These are phyloP conservation scores for Zizania palustris DNA, from an alignment of 202 grass and related monocot genomes.

Conservation along the genomic window DNA sequence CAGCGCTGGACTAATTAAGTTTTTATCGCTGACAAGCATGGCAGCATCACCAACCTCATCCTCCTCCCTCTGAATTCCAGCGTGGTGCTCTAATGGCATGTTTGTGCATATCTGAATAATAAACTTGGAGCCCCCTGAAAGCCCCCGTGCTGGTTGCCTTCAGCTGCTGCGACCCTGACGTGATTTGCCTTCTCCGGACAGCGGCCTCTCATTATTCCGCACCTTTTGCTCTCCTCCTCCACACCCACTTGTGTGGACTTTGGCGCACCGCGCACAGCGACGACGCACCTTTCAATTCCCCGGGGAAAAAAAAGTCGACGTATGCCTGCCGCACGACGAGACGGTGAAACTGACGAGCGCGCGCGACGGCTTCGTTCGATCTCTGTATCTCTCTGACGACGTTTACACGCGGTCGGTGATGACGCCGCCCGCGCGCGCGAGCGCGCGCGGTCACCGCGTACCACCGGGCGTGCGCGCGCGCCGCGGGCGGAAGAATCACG, in stretches of 20 bases:
- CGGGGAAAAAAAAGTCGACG: neutral
- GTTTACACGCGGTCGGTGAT: neutral
- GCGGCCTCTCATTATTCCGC: slow-evolving; percentile 5
- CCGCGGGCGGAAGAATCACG: no score
- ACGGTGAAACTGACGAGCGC: neutral
- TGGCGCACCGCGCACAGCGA: slow-evolving; percentile 22
- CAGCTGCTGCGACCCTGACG: slow-evolving; percentile 8
- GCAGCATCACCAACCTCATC: slow-evolving; percentile 12
- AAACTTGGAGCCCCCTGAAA: neutral
- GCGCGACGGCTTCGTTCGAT: neutral
- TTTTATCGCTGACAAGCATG: neutral
- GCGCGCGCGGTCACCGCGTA: neutral
- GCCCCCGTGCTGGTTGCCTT: neutral
- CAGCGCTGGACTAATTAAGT: neutral
- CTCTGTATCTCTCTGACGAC: slow-evolving; percentile 35
- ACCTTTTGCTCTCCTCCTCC: slow-evolving; percentile 17
- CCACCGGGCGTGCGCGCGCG: no score
- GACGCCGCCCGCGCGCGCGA: neutral
- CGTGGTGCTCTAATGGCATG: slow-evolving; percentile 28
- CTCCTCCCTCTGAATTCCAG: slow-evolving; percentile 35
- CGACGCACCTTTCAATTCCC: slow-evolving; percentile 26
- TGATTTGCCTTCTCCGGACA: slow-evolving; percentile 27
- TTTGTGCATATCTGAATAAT: neutral
- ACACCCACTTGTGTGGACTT: neutral
- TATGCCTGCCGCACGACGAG: slow-evolving; percentile 25